These are phyloP conservation scores for Pseudotsuga menziesii DNA, from an alignment of 75 land plant genomes.

Conservation along the genomic window DNA sequence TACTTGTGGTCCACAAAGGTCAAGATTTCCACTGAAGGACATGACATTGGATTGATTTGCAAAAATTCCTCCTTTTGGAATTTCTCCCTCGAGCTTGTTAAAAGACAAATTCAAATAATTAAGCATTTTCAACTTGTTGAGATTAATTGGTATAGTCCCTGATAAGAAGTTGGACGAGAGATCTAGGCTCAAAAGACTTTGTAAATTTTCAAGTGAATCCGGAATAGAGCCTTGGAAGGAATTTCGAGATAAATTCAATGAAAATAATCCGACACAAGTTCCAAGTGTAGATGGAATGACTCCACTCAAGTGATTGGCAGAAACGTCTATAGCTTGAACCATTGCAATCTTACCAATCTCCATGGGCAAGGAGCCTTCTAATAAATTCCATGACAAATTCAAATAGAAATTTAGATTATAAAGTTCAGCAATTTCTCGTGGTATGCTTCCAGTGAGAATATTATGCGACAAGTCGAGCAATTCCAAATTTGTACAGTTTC, in stretches of 20 bases:
- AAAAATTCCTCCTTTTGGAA: constrained; percentile 13
- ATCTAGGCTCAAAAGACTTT: constrained; percentile 1
- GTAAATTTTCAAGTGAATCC: constrained; percentile 4
- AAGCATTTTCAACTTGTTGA: constrained; percentile 6
- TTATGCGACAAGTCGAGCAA: constrained; percentile 5
- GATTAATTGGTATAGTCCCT: constrained; percentile 13
- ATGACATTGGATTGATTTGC: constrained; percentile 9
- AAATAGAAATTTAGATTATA: constrained; percentile 1
- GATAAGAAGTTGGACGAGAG: constrained; percentile 12
- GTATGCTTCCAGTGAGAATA: constrained; percentile 8
- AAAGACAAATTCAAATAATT: constrained; percentile 27
- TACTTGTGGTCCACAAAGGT: constrained; percentile 17
- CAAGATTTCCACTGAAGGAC: constrained; percentile 14
- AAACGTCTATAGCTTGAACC: constrained; percentile 9
- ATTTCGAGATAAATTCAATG: constrained; percentile 23
- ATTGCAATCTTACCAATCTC: constrained; percentile 7
- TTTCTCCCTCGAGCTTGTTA: constrained; percentile 24
- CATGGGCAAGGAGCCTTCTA: constrained; percentile 11
- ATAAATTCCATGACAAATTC: not conserved
- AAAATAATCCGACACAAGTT: constrained; percentile 4
- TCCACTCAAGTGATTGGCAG: constrained; percentile 10
- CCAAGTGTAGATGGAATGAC: constrained; percentile 21
- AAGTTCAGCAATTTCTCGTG: constrained; percentile 11
- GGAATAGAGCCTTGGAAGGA: constrained; percentile 18
- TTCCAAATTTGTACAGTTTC: constrained; percentile 7